These are phyloP conservation scores for Chlorencoelia australis DNA, from an alignment of 2,329 filamentous ascomycete species.

Conservation along the genomic window DNA sequence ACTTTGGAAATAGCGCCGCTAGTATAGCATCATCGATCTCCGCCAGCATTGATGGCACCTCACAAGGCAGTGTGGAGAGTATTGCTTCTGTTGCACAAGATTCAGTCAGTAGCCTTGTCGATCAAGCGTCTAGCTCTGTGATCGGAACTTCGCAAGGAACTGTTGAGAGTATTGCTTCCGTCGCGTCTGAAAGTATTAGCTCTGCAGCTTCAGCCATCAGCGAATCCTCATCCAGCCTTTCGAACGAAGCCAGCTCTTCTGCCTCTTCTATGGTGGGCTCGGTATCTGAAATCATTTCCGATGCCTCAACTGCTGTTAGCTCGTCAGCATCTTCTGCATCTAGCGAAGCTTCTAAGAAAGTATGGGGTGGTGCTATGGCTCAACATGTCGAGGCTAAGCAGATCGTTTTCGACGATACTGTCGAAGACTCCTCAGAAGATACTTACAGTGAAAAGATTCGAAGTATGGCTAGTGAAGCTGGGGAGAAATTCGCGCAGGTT, in stretches of 20 bases:
- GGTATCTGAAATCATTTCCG: slow-evolving; percentile 25
- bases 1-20: slow-evolving; percentile 13
- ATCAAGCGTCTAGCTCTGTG: slow-evolving; percentile 22
- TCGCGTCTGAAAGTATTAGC: slow-evolving; percentile 15
- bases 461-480: slow-evolving; percentile 39
- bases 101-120: slow-evolving; percentile 19
- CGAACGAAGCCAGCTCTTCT: slow-evolving; percentile 19
- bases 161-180: slow-evolving; percentile 19
- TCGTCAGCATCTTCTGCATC: slow-evolving; percentile 20
- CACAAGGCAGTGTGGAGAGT: slow-evolving; percentile 26
- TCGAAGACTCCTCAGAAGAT: slow-evolving; percentile 35
- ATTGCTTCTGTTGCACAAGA: slow-evolving; percentile 25
- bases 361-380: slow-evolving; percentile 34
- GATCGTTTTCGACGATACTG: slow-evolving; percentile 35
- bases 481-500: slow-evolving; percentile 41
- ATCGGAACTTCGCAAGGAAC: slow-evolving; percentile 20
- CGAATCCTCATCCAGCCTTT: slow-evolving; percentile 13
- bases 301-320: slow-evolving; percentile 18
- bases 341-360: slow-evolving; percentile 34
- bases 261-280: slow-evolving; percentile 26
- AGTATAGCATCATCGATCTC: slow-evolving; percentile 16
- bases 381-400: slow-evolving; percentile 38
- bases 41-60: slow-evolving; percentile 17
- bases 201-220: slow-evolving; percentile 13
- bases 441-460: slow-evolving; percentile 41